phyloP scores from a whole-genome alignment of 2,329 filamentous ascomycete species.

The Fusarium annulatum region DNA sequence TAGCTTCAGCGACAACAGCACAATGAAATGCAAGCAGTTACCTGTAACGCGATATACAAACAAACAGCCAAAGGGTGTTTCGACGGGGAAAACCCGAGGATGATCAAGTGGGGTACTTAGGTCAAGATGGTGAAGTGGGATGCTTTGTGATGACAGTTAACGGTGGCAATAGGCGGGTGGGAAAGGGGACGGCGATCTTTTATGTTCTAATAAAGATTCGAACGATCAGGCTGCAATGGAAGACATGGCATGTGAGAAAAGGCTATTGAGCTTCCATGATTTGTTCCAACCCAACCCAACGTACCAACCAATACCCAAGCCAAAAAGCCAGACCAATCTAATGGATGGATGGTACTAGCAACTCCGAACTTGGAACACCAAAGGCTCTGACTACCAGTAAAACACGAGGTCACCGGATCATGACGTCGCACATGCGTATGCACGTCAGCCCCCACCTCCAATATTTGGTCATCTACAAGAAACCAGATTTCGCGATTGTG shows the following conservation, averaged over 20 bases:
- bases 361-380: constrained; percentile 11
- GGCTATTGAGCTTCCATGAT: constrained; percentile 28
- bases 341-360: constrained; percentile 11
- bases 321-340: constrained; percentile 15
- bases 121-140: constrained; percentile 27
- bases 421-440: constrained; percentile 44
- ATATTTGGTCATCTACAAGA: constrained; percentile 20
- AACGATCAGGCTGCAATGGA: constrained; percentile 15
- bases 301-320: constrained; percentile 20
- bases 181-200: constrained; percentile 37
- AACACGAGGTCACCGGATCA: constrained; percentile 28
- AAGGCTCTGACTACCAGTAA: constrained; percentile 7
- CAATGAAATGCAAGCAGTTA: constrained; percentile 25
- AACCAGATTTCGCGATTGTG: constrained; percentile 39
- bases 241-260: not conserved
- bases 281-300: constrained; percentile 22
- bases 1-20: not conserved
- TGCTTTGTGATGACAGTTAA: constrained; percentile 16
- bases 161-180: constrained; percentile 4
- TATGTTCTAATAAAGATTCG: constrained; percentile 22
- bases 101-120: constrained; percentile 25
- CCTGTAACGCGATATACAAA: constrained; percentile 13
- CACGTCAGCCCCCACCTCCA: constrained; percentile 39
- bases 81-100: constrained; percentile 14
- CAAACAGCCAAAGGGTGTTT: constrained; percentile 11